Evolutionary conservation across 2,329 filamentous ascomycete species (phyloP).

Genomic region (Pseudogymnoascus sp.): DNA sequence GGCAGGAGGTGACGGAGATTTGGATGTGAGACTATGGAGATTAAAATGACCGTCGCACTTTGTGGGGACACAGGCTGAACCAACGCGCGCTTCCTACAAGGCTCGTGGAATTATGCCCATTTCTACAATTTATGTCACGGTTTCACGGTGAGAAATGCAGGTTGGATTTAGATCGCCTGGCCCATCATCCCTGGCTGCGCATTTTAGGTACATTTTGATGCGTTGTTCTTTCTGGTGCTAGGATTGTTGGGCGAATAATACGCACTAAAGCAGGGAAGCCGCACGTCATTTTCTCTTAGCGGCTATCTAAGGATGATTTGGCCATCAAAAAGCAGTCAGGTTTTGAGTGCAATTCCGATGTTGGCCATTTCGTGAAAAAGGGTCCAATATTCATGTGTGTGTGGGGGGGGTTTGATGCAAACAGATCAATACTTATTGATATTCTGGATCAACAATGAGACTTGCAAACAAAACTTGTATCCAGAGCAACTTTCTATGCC

Average conservation of each 20-base stretch:
- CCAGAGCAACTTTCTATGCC: background rate
- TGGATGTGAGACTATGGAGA: slow-evolving; percentile 7
- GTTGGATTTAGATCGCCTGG: slow-evolving; percentile 2
- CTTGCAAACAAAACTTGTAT: background rate
- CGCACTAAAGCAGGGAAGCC: background rate
- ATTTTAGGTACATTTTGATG: slow-evolving; percentile 1
- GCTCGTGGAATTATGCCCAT: background rate
- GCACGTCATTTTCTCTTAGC: slow-evolving; percentile 1
- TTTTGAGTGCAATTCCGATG: background rate
- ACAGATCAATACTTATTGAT: background rate
- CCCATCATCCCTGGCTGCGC: background rate
- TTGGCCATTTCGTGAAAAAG: background rate
- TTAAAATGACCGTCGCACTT: slow-evolving; percentile 1
- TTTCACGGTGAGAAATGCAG: slow-evolving; percentile 6
- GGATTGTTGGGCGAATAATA: background rate
- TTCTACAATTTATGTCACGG: slow-evolving; percentile 3
- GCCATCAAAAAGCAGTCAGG: background rate
- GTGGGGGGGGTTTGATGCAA: background rate
- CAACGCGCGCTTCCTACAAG: background rate
- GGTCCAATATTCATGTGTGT: slow-evolving; percentile 5
- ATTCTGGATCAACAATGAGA: background rate
- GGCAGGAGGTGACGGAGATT: background rate
- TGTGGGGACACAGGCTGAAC: background rate
- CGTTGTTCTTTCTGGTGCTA: slow-evolving; percentile 5
- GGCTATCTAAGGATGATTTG: background rate